phyloP scores from a whole-genome alignment of 805 yeast species.

The Kuraishia borneana region DNA sequence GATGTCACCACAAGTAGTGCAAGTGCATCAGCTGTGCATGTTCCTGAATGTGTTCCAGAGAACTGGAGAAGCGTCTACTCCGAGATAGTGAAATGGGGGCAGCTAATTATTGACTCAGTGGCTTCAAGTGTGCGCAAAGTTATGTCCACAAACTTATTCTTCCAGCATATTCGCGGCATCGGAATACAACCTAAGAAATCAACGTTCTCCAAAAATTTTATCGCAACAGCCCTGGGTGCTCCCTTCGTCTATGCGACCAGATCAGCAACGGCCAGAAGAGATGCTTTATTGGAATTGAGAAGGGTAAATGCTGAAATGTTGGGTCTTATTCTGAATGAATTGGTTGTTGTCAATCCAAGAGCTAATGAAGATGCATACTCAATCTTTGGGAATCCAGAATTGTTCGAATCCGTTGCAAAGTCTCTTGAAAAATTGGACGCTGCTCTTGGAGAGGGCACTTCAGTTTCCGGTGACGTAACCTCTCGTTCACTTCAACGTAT shows the following conservation, averaged over 20 bases:
- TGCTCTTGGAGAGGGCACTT: too few relatives aligned
- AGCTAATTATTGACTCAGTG: constrained; percentile 6
- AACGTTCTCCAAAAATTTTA: constrained; percentile 14
- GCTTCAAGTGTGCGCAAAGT: constrained; percentile 7
- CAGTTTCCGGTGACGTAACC: too few relatives aligned
- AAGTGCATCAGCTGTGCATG: constrained; percentile 5
- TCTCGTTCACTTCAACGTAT: too few relatives aligned
- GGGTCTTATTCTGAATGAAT: constrained; percentile 22
- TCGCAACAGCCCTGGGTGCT: constrained; percentile 19
- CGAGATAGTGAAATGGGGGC: constrained; percentile 7
- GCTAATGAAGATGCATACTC: neutral
- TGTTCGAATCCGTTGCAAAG: too few relatives aligned
- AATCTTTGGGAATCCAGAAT: too few relatives aligned
- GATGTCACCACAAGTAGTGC: constrained; percentile 14
- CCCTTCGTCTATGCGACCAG: constrained; percentile 23
- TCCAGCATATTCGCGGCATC: constrained; percentile 1
- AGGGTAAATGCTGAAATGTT: constrained; percentile 20
- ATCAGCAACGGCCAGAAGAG: constrained; percentile 15
- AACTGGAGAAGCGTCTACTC: constrained; percentile 4
- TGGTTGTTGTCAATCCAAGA: constrained; percentile 15
- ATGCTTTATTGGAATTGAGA: constrained; percentile 11
- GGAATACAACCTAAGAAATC: constrained; percentile 1
- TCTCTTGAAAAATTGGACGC: too few relatives aligned
- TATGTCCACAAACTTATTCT: constrained; percentile 2
- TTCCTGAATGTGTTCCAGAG: constrained; percentile 15